These are phyloP conservation scores for Ophiostoma tasmaniense DNA, from an alignment of 2,329 filamentous ascomycete species.

Conservation along the genomic window DNA sequence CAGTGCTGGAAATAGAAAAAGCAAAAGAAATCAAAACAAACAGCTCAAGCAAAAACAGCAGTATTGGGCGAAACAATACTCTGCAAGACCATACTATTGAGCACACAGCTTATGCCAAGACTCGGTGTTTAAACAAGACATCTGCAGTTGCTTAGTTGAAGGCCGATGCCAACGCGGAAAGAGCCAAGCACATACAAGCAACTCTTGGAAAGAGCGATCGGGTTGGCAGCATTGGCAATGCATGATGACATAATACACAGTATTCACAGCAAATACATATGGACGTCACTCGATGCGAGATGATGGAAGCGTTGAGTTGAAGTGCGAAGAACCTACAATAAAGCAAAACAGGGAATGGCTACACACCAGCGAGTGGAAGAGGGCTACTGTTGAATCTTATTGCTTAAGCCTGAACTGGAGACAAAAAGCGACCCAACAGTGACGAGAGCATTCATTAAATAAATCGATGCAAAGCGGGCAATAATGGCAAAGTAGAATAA, in stretches of 20 bases:
- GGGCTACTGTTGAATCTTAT: no score
- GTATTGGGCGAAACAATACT: background rate
- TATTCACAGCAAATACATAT: background rate
- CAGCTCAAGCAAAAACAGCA: slow-evolving; percentile 2
- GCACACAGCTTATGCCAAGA: background rate
- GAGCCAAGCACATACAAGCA: slow-evolving; percentile 6
- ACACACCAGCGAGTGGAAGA: background rate
- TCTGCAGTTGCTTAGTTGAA: background rate
- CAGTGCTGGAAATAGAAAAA: background rate
- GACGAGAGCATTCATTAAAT: background rate
- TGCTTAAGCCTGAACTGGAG: background rate
- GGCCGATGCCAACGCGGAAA: background rate
- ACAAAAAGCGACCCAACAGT: background rate
- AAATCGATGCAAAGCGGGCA: background rate
- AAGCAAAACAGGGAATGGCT: background rate
- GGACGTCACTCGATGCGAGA: background rate
- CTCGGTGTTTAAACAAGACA: background rate
- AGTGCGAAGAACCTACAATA: background rate
- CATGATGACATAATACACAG: background rate
- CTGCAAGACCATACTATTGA: no score
- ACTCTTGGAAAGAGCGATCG: slow-evolving; percentile 1
- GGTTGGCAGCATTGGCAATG: background rate
- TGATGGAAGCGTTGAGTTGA: background rate
- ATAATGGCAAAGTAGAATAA: background rate
- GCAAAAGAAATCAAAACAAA: slow-evolving; percentile 10